phyloP scores from a whole-genome alignment of 2,329 filamentous ascomycete species.

The Helotiales sp. region DNA sequence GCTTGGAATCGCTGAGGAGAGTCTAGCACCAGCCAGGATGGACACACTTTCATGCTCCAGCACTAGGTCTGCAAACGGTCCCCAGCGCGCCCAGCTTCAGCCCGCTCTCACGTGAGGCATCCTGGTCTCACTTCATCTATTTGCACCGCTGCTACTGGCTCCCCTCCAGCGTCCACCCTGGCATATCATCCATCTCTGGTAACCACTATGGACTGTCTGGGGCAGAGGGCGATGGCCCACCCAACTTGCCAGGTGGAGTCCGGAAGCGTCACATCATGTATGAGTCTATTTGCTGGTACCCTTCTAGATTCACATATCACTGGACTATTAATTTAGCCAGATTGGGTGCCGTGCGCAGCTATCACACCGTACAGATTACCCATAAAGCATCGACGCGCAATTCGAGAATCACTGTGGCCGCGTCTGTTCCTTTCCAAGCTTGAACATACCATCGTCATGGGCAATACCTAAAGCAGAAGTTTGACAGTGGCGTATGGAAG shows the following conservation, averaged over 20 bases:
- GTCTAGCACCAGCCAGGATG: neutral
- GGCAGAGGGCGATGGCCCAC: conserved; percentile 18
- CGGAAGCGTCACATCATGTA: conserved; percentile 26
- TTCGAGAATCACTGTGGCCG: conserved; percentile 10
- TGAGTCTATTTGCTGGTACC: conserved; percentile 23
- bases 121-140: conserved; percentile 10
- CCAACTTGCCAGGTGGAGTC: conserved; percentile 11
- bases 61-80: neutral
- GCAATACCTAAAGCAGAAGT: conserved; percentile 24
- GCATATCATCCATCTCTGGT: conserved; percentile 1
- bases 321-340: conserved; percentile 28
- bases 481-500: conserved; percentile 22
- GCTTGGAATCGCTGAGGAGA: neutral
- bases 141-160: conserved; percentile 11
- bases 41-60: neutral
- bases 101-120: conserved; percentile 6
- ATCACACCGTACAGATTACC: conserved; percentile 25
- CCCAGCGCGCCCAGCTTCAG: neutral
- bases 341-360: conserved; percentile 29
- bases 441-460: conserved; percentile 26
- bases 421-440: conserved; percentile 17
- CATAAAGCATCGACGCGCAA: conserved; percentile 21
- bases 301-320: conserved; percentile 20
- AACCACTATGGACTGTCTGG: neutral
- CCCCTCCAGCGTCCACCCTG: conserved; percentile 2